Percentiles rank a stretch among this genome's conserved stretches.
phyloP scores from a whole-genome alignment of 1,284 basidiomycete species.

The Omphalotus olearius region DNA sequence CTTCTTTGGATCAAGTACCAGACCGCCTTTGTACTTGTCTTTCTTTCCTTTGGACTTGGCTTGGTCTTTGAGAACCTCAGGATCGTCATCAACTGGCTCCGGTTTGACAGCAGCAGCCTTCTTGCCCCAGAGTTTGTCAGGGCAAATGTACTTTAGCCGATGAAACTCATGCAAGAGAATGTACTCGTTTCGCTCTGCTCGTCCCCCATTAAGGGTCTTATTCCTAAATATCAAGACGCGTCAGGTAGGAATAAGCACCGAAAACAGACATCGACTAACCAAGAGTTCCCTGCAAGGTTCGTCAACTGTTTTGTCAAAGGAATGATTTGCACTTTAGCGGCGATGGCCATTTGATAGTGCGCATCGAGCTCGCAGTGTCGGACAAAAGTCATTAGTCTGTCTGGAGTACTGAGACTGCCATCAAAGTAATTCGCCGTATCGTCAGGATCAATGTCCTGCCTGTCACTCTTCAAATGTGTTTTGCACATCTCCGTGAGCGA shows the following conservation, averaged over 20 bases:
- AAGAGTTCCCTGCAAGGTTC: constrained; percentile 96
- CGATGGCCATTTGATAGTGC: constrained; percentile 95
- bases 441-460: constrained; percentile 94
- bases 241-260: background rate
- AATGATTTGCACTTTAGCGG: constrained; percentile 81
- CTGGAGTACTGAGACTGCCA: constrained; percentile 73
- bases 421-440: constrained; percentile 94
- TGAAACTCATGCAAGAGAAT: constrained; percentile 99
- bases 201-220: constrained; percentile 91
- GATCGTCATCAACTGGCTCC: constrained; percentile 63
- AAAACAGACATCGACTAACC: constrained; percentile 48
- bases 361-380: constrained; percentile 92
- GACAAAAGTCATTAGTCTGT: constrained; percentile 83
- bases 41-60: constrained; percentile 61
- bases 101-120: constrained; percentile 54
- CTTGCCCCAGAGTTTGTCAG: constrained; percentile 89
- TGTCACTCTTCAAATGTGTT: constrained; percentile 81
- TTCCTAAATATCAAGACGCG: constrained; percentile 54
- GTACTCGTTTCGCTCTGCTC: constrained; percentile 98
- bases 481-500: constrained; percentile 95
- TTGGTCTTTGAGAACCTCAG: constrained; percentile 32
- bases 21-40: constrained; percentile 98
- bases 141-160: constrained; percentile 92
- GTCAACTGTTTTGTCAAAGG: constrained; percentile 93
- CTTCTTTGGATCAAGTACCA: constrained; percentile 96